Percentiles rank a stretch among this genome's conserved stretches.
These are phyloP conservation scores for Coprinopsis cinerea DNA, from an alignment of 768 basidiomycete species.

Conservation along the genomic window DNA sequence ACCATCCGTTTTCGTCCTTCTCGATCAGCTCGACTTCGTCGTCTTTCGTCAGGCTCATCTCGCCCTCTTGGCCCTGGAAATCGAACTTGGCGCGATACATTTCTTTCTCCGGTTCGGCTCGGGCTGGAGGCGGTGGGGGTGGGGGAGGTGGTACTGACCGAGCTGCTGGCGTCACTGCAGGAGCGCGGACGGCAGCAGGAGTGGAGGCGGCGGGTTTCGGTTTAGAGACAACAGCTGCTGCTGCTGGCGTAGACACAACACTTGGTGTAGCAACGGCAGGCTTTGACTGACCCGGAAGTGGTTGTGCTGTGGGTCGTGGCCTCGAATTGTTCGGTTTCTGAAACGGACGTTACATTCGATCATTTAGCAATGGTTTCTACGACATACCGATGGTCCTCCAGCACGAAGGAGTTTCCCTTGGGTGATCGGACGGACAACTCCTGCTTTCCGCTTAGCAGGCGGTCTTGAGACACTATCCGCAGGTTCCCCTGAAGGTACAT, in stretches of 20 bases:
- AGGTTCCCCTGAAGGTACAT: constrained; percentile 85
- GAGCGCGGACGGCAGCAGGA: background rate
- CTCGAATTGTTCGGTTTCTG: constrained; percentile 45
- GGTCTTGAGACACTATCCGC: constrained; percentile 77
- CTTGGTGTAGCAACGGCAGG: constrained; percentile 9
- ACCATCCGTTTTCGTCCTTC: constrained; percentile 97
- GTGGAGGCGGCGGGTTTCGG: background rate
- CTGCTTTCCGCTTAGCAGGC: constrained; percentile 81
- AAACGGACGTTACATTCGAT: constrained; percentile 5
- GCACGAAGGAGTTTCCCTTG: constrained; percentile 74
- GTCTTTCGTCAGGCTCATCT: constrained; percentile 85
- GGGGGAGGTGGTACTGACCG: constrained; percentile 23
- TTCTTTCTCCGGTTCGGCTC: constrained; percentile 60
- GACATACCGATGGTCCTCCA: constrained; percentile 66
- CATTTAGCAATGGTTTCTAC: constrained; percentile 12
- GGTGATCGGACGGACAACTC: constrained; percentile 79
- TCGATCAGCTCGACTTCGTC: constrained; percentile 88
- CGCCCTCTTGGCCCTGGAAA: constrained; percentile 91
- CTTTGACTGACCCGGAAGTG: constrained; percentile 54
- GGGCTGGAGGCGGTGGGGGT: constrained; percentile 51
- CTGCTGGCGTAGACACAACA: constrained; percentile 16
- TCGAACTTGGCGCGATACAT: constrained; percentile 85
- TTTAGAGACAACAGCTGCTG: constrained; percentile 22
- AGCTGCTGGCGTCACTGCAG: background rate
- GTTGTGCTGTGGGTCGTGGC: constrained; percentile 57